Conservation (phyloP, 1,139 yeast species). For the Candida sp. region DNA sequence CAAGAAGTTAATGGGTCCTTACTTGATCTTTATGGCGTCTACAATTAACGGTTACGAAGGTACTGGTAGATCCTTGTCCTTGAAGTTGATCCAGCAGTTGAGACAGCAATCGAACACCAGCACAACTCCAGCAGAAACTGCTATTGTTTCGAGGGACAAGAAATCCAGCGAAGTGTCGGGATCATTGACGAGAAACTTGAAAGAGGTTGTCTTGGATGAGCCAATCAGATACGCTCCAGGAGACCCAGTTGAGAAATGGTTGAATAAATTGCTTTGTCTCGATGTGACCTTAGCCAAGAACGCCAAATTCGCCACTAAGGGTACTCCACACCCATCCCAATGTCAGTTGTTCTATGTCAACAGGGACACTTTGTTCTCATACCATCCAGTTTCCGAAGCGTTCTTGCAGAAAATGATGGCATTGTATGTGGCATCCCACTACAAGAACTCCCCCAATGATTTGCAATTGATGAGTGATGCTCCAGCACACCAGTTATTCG, state of each 20-base stretch:
- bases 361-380: slow-evolving; percentile 93
- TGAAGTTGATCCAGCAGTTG: slow-evolving; percentile 90
- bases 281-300: slow-evolving; percentile 82
- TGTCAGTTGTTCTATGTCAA: slow-evolving; percentile 90
- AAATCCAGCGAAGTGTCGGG: slow-evolving; percentile 52
- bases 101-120: slow-evolving; percentile 57
- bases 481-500: slow-evolving; percentile 97
- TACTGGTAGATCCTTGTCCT: slow-evolving; percentile 94
- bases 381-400: slow-evolving; percentile 95
- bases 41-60: slow-evolving; percentile 99
- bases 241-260: slow-evolving; percentile 96
- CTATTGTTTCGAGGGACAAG: slow-evolving; percentile 63
- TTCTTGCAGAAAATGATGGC: slow-evolving; percentile 98
- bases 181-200: slow-evolving; percentile 55
- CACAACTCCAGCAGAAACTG: slow-evolving; percentile 32
- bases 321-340: slow-evolving; percentile 93
- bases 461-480: slow-evolving; percentile 98
- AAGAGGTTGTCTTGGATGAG: slow-evolving; percentile 87
- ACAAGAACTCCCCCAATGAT: slow-evolving; percentile 97
- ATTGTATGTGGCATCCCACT: slow-evolving; percentile 94
- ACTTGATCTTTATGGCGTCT: slow-evolving; percentile 96
- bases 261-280: slow-evolving; percentile 86
- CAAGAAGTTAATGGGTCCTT: slow-evolving; percentile 90
- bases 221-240: slow-evolving; percentile 99
- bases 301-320: slow-evolving; percentile 71